Percentiles rank a stretch among this genome's conserved stretches.
These are phyloP conservation scores for Adansonia madagascariensis DNA, from an alignment of 441 rosid species.

Conservation along the genomic window DNA sequence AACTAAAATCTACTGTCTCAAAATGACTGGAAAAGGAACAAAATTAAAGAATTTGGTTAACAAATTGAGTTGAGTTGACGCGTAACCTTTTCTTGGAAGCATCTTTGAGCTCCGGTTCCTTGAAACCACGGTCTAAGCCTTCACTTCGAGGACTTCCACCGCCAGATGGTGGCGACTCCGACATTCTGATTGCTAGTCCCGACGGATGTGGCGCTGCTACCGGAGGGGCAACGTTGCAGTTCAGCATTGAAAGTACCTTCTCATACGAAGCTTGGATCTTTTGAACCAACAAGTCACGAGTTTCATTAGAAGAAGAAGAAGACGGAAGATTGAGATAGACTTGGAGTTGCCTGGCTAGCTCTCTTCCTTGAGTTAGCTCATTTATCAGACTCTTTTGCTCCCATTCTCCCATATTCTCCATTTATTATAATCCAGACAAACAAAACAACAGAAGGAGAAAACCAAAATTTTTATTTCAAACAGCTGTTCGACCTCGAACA, in stretches of 20 bases:
- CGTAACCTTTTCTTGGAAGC: constrained; percentile 56
- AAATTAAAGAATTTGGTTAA: neutral
- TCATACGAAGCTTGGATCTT: constrained; percentile 66
- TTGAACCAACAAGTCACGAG: constrained; percentile 48
- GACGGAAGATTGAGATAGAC: constrained; percentile 43
- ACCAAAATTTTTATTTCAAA: neutral
- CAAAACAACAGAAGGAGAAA: neutral
- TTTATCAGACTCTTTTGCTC: constrained; percentile 53
- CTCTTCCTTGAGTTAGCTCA: constrained; percentile 69
- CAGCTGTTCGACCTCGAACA: too few species aligned
- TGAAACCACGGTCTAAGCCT: constrained; percentile 65
- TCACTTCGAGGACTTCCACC: constrained; percentile 66
- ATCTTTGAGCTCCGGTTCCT: constrained; percentile 36
- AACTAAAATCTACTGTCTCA: too few species aligned
- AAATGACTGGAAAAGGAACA: too few species aligned
- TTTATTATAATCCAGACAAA: neutral
- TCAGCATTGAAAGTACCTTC: constrained; percentile 62
- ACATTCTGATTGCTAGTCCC: constrained; percentile 25
- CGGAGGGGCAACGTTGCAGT: constrained; percentile 30
- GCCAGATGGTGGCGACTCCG: constrained; percentile 52
- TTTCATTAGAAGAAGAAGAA: constrained; percentile 37
- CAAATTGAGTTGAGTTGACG: neutral
- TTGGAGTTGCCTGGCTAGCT: constrained; percentile 66
- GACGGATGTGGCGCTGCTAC: constrained; percentile 19
- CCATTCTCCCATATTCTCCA: constrained; percentile 61